Base-by-base conservation (phyloP, 768 basidiomycete genomes). In the Artomyces pyxidatus region DNA sequence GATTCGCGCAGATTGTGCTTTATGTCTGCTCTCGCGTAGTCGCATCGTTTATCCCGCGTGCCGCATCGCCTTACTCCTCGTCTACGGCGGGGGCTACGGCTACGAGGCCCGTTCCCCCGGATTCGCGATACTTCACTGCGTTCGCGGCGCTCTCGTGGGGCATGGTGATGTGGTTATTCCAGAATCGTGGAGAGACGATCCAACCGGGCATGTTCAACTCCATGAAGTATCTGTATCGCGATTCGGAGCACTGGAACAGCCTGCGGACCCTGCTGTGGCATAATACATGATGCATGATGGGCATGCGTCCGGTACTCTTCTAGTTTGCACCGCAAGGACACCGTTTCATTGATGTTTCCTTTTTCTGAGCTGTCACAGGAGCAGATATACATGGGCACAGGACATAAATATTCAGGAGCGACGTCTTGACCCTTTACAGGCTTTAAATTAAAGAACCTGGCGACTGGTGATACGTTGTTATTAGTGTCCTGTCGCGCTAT, bases 121-220 rank as follows among this genome's bases (percentile, higher is more conserved):
- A 95, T 61, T 71, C 89, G 16, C 71, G 78, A 12, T 84, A 88
- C 63, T 99, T 98, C 67, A 80, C 86, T 1, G 61, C 88, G 39
- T 92, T 94, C 53, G 88, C 93, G 3, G 89, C 93, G 0, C 57
- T 97, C 12, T 77, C 84, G 27, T 98, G 96, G 96, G 96, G 91
- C 38, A 77, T 85, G 7, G 94, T 97, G 40, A 97, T 99, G 95
- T 99, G 86, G 78, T 69, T 96, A 52, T 98, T 94, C 76, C 75
- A 83, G 60, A 74, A 96, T 65, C 74, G 80, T 19, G 81, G 88
- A 42, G 85, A 97, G 68, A 83, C 83, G n/a, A 81, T 99, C 52
- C 93, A 98, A 60, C 89, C 91, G 16, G 96, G 94, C 49, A 90
- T 97, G 91, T 92, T 91, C 72, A 89, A 80, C 69, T 88, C 87